phyloP scores from a whole-genome alignment of 345 rosid species.

The Heritiera littoralis region DNA sequence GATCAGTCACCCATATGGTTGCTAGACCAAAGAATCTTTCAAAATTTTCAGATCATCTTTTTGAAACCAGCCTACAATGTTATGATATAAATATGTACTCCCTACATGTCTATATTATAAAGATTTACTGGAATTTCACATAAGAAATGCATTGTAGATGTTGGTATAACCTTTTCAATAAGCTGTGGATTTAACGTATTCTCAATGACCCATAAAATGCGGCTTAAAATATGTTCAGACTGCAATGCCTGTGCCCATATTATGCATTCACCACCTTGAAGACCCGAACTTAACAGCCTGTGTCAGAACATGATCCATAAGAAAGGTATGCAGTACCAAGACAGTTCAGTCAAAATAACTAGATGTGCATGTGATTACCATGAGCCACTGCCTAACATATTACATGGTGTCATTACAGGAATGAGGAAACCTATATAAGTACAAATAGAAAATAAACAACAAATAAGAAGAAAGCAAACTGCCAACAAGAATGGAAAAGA shows the following conservation, averaged over 20 bases:
- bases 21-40: not conserved
- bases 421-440: too few relatives aligned
- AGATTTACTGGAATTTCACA: constrained; percentile 10
- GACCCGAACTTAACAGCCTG: constrained; percentile 70
- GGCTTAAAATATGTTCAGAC: constrained; percentile 55
- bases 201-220: constrained; percentile 73
- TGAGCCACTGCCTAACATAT: too few relatives aligned
- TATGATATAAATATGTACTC: not conserved
- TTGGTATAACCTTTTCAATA: constrained; percentile 59
- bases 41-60: not conserved
- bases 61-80: not conserved
- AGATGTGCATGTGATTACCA: too few relatives aligned
- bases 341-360: too few relatives aligned
- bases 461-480: too few relatives aligned
- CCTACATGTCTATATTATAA: not conserved
- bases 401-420: too few relatives aligned
- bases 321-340: constrained; percentile 11
- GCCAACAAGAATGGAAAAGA: too few relatives aligned
- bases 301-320: constrained; percentile 10
- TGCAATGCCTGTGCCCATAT: constrained; percentile 59
- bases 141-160: not conserved
- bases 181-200: constrained; percentile 74
- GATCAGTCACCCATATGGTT: not conserved
- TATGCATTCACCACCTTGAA: constrained; percentile 49
- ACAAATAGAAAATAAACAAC: too few relatives aligned